Percentiles rank a stretch among this genome's conserved stretches.
phyloP scores from a whole-genome alignment of 2,329 filamentous ascomycete genomes.

The Aspergillus intermedius region DNA sequence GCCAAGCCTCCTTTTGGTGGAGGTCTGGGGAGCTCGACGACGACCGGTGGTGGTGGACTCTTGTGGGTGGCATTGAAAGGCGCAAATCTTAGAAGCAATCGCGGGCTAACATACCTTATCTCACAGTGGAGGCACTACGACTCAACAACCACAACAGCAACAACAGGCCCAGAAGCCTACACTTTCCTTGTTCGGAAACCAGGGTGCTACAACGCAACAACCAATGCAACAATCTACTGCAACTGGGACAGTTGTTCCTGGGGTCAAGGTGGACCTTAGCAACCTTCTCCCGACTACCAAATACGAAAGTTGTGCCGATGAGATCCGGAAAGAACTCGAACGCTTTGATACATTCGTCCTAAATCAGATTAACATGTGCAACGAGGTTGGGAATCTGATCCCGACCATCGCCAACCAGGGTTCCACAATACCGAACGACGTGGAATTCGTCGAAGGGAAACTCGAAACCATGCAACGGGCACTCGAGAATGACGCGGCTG shows the following conservation, averaged over 20 bases:
- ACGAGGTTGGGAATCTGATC: constrained; percentile 67
- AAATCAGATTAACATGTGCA: constrained; percentile 65
- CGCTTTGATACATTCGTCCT: constrained; percentile 73
- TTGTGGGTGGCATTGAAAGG: constrained; percentile 25
- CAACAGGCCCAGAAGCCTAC: constrained; percentile 46
- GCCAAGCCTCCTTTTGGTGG: constrained; percentile 28
- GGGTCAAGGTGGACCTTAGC: constrained; percentile 69
- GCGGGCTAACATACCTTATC: neutral
- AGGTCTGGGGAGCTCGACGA: constrained; percentile 22
- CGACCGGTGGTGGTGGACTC: constrained; percentile 21
- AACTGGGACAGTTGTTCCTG: constrained; percentile 47
- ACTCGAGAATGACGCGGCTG: constrained; percentile 56
- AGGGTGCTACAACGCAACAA: constrained; percentile 23
- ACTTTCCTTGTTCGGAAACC: constrained; percentile 33
- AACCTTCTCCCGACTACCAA: constrained; percentile 81
- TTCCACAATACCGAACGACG: constrained; percentile 58
- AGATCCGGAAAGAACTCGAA: constrained; percentile 71
- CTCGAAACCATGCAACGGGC: constrained; percentile 58
- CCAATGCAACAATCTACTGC: constrained; percentile 29
- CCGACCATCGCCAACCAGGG: constrained; percentile 58
- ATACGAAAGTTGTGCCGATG: constrained; percentile 81
- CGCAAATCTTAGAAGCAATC: neutral
- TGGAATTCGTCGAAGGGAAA: constrained; percentile 56
- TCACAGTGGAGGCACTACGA: constrained; percentile 17
- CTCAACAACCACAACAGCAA: constrained; percentile 28